Conservation (phyloP, 768 basidiomycete species). For the Tricholoma terreum region DNA sequence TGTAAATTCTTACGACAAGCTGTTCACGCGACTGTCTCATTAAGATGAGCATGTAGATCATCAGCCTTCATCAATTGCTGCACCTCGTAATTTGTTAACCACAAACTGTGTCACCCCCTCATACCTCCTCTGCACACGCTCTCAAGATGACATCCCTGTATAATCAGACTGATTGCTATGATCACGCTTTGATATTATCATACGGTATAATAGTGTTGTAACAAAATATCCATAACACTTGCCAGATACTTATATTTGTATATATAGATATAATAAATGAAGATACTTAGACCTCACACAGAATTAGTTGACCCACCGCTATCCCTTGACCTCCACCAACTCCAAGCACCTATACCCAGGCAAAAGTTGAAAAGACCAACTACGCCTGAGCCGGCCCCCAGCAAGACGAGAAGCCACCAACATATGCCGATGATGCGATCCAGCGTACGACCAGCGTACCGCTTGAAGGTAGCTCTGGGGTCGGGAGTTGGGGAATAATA, state of each 20-base stretch:
- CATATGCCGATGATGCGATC: slow-evolving; percentile 74
- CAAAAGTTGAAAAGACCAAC: slow-evolving; percentile 72
- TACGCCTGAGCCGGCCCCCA: slow-evolving; percentile 75
- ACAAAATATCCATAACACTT: background rate
- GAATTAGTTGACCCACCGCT: background rate
- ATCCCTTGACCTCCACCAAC: slow-evolving; percentile 47
- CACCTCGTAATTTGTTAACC: no score
- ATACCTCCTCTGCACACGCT: background rate
- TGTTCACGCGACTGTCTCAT: background rate
- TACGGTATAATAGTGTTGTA: background rate
- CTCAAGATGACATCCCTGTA: background rate
- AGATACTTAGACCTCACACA: background rate
- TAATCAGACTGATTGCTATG: background rate
- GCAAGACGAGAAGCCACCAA: slow-evolving; percentile 73
- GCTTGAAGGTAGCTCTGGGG: slow-evolving; percentile 51
- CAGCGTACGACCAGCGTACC: slow-evolving; percentile 58
- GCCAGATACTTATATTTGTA: background rate
- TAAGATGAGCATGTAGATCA: background rate
- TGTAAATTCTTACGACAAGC: background rate
- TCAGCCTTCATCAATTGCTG: no score
- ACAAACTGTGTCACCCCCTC: no score
- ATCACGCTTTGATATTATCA: background rate
- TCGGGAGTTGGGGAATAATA: slow-evolving; percentile 53
- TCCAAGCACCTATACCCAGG: slow-evolving; percentile 64
- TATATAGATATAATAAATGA: background rate